A percentile compares a stretch with the other conserved stretches of the same genome.
Conservation (phyloP, 345 rosid genomes). For the Turritis glabra region DNA sequence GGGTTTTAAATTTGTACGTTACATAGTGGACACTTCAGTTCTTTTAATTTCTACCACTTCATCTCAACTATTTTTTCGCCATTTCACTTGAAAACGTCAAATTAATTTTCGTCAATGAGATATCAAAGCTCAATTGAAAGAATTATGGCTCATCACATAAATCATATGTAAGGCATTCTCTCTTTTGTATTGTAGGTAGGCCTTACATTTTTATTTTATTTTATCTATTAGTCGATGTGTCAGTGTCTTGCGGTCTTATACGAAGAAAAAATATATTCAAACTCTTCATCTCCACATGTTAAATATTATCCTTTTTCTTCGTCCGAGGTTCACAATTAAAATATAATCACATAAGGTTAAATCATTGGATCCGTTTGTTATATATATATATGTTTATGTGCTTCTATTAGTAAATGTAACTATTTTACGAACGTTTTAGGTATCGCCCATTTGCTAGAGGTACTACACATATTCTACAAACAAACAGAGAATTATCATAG, state of each 20-base stretch:
- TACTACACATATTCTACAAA: neutral
- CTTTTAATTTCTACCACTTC: neutral
- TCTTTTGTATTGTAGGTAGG: neutral
- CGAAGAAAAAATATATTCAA: neutral
- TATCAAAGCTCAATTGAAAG: neutral
- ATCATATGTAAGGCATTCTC: neutral
- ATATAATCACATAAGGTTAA: neutral
- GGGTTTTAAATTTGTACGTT: neutral
- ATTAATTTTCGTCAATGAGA: neutral
- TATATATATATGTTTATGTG: neutral
- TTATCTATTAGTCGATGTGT: neutral
- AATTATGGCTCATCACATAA: neutral
- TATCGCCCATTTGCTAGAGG: neutral
- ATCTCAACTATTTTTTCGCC: neutral
- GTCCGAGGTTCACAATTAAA: conserved; percentile 11
- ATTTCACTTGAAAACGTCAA: neutral
- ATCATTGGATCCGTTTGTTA: neutral
- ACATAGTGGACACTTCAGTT: neutral
- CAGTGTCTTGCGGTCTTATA: conserved; percentile 11
- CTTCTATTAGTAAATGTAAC: neutral
- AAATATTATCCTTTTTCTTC: neutral
- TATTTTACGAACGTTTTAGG: neutral
- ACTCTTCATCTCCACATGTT: neutral
- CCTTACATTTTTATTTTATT: neutral
- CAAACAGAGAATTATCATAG: neutral